Evolutionary conservation across 1,139 yeast genomes (phyloP).

Genomic region (Suhomyces maxii): DNA sequence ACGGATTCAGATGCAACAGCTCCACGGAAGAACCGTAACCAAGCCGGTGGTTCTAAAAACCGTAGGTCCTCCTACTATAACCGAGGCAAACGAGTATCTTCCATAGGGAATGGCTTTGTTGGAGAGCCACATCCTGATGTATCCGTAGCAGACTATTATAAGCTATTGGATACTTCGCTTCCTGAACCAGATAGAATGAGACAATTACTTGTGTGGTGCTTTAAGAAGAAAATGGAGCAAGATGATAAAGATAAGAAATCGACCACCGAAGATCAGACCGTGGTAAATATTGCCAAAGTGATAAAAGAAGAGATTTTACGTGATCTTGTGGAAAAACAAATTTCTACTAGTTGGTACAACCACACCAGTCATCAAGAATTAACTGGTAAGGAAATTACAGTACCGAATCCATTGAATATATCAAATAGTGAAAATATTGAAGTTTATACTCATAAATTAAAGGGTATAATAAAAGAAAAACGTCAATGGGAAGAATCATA

Average conservation of each 20-base stretch:
- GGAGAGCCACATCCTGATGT: conserved; percentile 71
- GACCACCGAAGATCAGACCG: conserved; percentile 39
- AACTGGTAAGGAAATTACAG: conserved; percentile 22
- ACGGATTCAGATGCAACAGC: conserved; percentile 19
- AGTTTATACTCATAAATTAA: conserved; percentile 37
- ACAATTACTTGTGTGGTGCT: conserved; percentile 70
- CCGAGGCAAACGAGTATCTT: conserved; percentile 72
- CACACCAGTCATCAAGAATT: conserved; percentile 28
- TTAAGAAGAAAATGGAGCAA: conserved; percentile 48
- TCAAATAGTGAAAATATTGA: conserved; percentile 15
- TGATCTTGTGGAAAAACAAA: conserved; percentile 58
- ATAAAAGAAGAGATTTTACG: conserved; percentile 64
- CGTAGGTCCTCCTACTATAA: conserved; percentile 53
- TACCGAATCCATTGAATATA: conserved; percentile 18
- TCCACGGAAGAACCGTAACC: conserved; percentile 12
- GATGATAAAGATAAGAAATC: conserved; percentile 33
- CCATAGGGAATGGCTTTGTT: conserved; percentile 70
- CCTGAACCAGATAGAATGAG: conserved; percentile 78
- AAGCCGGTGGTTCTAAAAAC: conserved; percentile 13
- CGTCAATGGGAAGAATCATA: conserved; percentile 47
- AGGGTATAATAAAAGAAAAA: conserved; percentile 46
- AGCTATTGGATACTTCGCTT: conserved; percentile 57
- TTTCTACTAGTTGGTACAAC: conserved; percentile 69
- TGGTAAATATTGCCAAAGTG: conserved; percentile 56
- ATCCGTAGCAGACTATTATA: conserved; percentile 55